Percentiles rank a stretch among this genome's conserved stretches.
Evolutionary conservation across 495 filamentous ascomycete species (phyloP).

Genomic region (Hyphodiscus hymeniophilus): DNA sequence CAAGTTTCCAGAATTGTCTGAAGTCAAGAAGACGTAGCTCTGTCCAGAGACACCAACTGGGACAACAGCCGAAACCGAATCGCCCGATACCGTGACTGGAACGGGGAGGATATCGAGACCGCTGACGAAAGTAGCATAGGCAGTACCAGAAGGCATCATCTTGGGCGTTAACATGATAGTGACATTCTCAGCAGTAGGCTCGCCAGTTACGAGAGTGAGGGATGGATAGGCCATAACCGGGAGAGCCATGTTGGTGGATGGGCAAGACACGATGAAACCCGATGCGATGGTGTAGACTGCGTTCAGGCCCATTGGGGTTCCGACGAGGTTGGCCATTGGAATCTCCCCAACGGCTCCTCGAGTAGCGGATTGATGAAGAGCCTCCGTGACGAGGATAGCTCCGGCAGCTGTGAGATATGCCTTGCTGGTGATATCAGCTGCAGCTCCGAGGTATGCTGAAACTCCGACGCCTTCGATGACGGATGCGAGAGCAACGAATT

Average conservation of each 20-base stretch:
- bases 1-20: constrained; percentile 17
- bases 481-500: constrained; percentile 40
- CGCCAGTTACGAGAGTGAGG: constrained; percentile 22
- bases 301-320: constrained; percentile 43
- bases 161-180: constrained; percentile 5
- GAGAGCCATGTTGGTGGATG: constrained; percentile 38
- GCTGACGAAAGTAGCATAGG: constrained; percentile 15
- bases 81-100: neutral
- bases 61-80: constrained; percentile 5
- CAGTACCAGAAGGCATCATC: constrained; percentile 7
- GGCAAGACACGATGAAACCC: constrained; percentile 48
- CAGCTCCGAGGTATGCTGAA: constrained; percentile 53
- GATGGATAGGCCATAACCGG: constrained; percentile 50
- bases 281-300: constrained; percentile 52
- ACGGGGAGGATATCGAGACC: constrained; percentile 15
- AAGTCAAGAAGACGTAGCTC: constrained; percentile 17
- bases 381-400: constrained; percentile 51
- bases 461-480: constrained; percentile 51
- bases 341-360: constrained; percentile 36
- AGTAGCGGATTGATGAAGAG: constrained; percentile 48
- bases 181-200: constrained; percentile 9
- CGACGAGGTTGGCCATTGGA: constrained; percentile 47
- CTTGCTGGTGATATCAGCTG: constrained; percentile 43
- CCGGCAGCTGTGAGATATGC: constrained; percentile 48
- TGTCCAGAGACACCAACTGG: constrained; percentile 13